These are phyloP conservation scores for Globisporangium cystogenes DNA, from an alignment of 352 stramenopile genomes.

Conservation along the genomic window DNA sequence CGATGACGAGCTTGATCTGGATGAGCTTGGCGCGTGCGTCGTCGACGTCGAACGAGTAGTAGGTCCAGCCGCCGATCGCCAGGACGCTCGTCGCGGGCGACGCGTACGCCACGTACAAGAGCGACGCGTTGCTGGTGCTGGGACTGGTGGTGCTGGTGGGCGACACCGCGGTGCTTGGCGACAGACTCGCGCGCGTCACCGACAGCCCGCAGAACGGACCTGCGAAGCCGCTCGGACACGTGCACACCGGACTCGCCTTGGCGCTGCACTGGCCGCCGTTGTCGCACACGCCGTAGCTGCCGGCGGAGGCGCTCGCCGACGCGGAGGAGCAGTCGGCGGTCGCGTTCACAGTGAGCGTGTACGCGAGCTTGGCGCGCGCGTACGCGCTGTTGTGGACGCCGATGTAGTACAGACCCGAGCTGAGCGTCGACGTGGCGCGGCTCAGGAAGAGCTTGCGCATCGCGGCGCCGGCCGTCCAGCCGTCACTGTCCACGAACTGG, in stretches of 20 bases:
- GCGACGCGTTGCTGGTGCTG: neutral
- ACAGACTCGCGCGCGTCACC: conserved; percentile 14
- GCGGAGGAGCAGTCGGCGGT: conserved; percentile 32
- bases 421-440: conserved; percentile 54
- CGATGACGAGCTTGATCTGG: conserved; percentile 39
- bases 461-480: conserved; percentile 33
- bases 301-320: neutral
- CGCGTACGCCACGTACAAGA: conserved; percentile 23
- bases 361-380: conserved; percentile 37
- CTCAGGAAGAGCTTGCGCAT: conserved; percentile 54
- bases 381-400: conserved; percentile 73
- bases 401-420: conserved; percentile 69
- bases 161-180: neutral
- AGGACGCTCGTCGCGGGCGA: conserved; percentile 21
- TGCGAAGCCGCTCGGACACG: conserved; percentile 25
- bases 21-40: conserved; percentile 34
- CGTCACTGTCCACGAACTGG: conserved; percentile 46
- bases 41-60: conserved; percentile 61
- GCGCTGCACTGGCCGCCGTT: conserved; percentile 45
- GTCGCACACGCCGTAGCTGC: conserved; percentile 29
- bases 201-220: conserved; percentile 46
- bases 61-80: conserved; percentile 43
- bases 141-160: neutral
- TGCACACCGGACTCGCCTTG: conserved; percentile 42
- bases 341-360: conserved; percentile 46